Evolutionary conservation across 495 filamentous ascomycete species (phyloP).

Genomic region (Neurospora sp.): DNA sequence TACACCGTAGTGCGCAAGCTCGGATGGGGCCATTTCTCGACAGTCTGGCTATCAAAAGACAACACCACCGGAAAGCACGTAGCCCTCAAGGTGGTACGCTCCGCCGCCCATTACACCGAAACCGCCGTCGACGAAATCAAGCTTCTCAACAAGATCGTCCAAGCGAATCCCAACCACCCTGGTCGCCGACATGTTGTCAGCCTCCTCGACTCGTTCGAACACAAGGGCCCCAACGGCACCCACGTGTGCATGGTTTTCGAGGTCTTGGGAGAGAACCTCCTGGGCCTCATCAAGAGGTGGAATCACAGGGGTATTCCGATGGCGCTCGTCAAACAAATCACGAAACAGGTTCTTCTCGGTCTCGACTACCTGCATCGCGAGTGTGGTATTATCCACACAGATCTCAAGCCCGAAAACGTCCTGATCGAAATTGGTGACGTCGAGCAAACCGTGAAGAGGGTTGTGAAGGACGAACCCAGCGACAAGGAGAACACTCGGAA

Average conservation of each 20-base stretch:
- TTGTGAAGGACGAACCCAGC: slow-evolving; percentile 75
- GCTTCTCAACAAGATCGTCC: slow-evolving; percentile 88
- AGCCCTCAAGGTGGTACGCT: slow-evolving; percentile 93
- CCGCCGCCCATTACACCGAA: slow-evolving; percentile 96
- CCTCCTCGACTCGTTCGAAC: slow-evolving; percentile 91
- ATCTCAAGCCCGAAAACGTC: slow-evolving; percentile 96
- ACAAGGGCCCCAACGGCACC: slow-evolving; percentile 90
- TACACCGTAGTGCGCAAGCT: slow-evolving; percentile 96
- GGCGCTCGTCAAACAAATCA: slow-evolving; percentile 94
- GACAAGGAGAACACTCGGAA: slow-evolving; percentile 89
- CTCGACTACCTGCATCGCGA: slow-evolving; percentile 94
- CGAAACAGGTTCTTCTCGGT: slow-evolving; percentile 92
- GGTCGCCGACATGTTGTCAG: slow-evolving; percentile 92
- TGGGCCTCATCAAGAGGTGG: slow-evolving; percentile 96
- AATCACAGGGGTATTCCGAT: slow-evolving; percentile 96
- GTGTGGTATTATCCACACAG: slow-evolving; percentile 98
- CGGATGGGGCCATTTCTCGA: slow-evolving; percentile 98
- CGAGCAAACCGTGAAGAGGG: slow-evolving; percentile 88
- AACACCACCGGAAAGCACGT: slow-evolving; percentile 89
- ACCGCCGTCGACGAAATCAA: slow-evolving; percentile 99
- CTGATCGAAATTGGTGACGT: slow-evolving; percentile 98
- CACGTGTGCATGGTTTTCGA: slow-evolving; percentile 99
- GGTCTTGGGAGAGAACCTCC: slow-evolving; percentile 88
- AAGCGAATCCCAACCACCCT: slow-evolving; percentile 87
- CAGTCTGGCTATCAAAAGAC: slow-evolving; percentile 92